Evolutionary conservation across 805 yeast species (phyloP), one percentile per base, ranked within the genome.

Genomic region (Candida pseudoglaebosa): DNA sequence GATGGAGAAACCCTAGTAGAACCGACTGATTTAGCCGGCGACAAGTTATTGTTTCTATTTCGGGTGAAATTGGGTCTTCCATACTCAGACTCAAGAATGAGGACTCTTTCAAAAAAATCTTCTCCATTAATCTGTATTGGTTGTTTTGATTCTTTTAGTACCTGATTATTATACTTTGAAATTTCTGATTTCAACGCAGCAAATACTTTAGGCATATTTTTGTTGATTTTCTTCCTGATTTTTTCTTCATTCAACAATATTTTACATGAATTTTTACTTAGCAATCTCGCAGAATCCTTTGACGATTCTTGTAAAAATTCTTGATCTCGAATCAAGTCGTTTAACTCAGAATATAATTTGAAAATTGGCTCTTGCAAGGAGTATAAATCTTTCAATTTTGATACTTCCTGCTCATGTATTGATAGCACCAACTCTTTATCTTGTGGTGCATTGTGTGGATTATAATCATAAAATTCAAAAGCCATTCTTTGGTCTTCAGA

Each of bases 181-280:
- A 86, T 49, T 36, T 73, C 73, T 1, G 44, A 30, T 43, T 72
- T 74, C 34, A 91, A 59, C 1, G 68, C 74, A 3, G 64, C 59
- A 7, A 86, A 61, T 0, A 84, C 67, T 26, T 68, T 65, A 0
- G 98, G 98, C 47, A 86, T 64, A 47, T 75, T 75, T 52, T 78
- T 78, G n/a, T 75, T 62, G 5, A 90, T 68, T 38, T 75, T 73
- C 48, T 82, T 82, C 39, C 97, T 67, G 28, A 80, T 67, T 52
- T 73, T 82, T 54, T 89, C 96, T 55, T 91, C 99, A 41, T 82
- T 75, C 41, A 84, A 68, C 42, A 91, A 64, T 17, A 90, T 82
- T 43, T 80, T 82, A 46, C 91, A 90, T 2, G 89, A 82, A 49
- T 84, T 81, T 52, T 85, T 77, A 45, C 83, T 77, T 33, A 84